Base-by-base conservation (phyloP, 805 yeast species). In the Starmerella sirachaensis region DNA sequence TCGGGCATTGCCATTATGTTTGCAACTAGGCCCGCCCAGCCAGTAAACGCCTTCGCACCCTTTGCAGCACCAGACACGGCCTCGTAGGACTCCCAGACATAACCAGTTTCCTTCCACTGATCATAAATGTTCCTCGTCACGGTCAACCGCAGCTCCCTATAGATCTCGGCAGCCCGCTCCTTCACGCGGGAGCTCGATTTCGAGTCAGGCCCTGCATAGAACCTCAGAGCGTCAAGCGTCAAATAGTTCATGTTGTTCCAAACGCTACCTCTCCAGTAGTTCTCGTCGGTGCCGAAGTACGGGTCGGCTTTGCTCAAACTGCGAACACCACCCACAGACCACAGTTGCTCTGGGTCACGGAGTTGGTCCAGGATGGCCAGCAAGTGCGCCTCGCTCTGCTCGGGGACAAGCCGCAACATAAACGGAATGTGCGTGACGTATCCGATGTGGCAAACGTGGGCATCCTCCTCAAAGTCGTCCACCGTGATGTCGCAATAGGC, bases 201-300 rank as follows among this genome's bases (percentile, higher is more conserved):
- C 2, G 60, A 52, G 5, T 56, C 61, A 2, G 67, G 52, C 6
- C 47, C 33, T 2, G 51, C 56, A 52, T 86, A 88, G 55, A 73
- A 61, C 22, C 63, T 57, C 44, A 91, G 62, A 4, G 81, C 69
- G 37, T 84, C 91, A 29, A 91, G 63, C 4, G 77, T 65, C 57
- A 91, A 62, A 53, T 84, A 88, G 62, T 91, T 91, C 53, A 91
- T 80, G 56, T 85, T 81, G 49, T 85, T 65, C 97, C 97, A 91
- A 19, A 91, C 68, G 14, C 93, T 83, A 1, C 95, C 91, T 46
- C 94, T 71, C 98, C 98, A 91, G 62, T 91, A 91, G 58, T 88
- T 77, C 54, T 91, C 98, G 6, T 69, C 88, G 0, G 76, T 71
- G 38, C 79, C 79, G 60, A 78, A 91, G 41, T 53, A 61, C 16